These are phyloP conservation scores for Escallonia rubra DNA, from an alignment of 129 eudicot genomes.

Conservation along the genomic window DNA sequence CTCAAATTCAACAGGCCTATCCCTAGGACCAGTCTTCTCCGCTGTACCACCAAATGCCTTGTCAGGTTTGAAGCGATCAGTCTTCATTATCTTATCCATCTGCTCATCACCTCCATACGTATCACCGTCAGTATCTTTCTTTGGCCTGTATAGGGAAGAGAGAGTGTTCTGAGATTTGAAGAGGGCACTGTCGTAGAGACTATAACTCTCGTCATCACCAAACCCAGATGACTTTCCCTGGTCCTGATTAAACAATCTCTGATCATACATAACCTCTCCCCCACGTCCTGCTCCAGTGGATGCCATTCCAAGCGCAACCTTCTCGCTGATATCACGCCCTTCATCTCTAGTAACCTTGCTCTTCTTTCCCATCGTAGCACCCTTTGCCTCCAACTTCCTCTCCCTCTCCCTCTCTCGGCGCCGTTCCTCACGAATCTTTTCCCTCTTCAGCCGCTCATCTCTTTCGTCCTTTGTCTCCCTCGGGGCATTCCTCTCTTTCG, in stretches of 20 bases:
- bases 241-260: slow-evolving; percentile 82
- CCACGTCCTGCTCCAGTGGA: slow-evolving; percentile 53
- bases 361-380: slow-evolving; percentile 91
- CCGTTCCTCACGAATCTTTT: slow-evolving; percentile 82
- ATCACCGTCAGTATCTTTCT: slow-evolving; percentile 72
- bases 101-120: slow-evolving; percentile 88
- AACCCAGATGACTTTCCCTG: slow-evolving; percentile 94
- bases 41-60: slow-evolving; percentile 66
- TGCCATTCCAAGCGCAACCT: slow-evolving; percentile 93
- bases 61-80: slow-evolving; percentile 78
- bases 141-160: slow-evolving; percentile 71
- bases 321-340: slow-evolving; percentile 92
- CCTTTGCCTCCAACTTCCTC: slow-evolving; percentile 81
- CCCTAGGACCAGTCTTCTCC: slow-evolving; percentile 55
- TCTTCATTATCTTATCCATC: slow-evolving; percentile 71
- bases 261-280: slow-evolving; percentile 88
- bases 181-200: slow-evolving; percentile 65
- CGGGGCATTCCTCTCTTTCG: slow-evolving; percentile 31
- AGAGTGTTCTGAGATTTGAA: slow-evolving; percentile 81
- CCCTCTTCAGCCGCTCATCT: slow-evolving; percentile 62
- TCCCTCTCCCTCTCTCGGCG: slow-evolving; percentile 84
- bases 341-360: slow-evolving; percentile 82
- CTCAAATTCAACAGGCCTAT: slow-evolving; percentile 81
- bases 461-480: slow-evolving; percentile 72
- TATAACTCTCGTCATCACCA: slow-evolving; percentile 73